Evolutionary conservation across 768 basidiomycete species (phyloP).

Genomic region (Trametes meyenii): DNA sequence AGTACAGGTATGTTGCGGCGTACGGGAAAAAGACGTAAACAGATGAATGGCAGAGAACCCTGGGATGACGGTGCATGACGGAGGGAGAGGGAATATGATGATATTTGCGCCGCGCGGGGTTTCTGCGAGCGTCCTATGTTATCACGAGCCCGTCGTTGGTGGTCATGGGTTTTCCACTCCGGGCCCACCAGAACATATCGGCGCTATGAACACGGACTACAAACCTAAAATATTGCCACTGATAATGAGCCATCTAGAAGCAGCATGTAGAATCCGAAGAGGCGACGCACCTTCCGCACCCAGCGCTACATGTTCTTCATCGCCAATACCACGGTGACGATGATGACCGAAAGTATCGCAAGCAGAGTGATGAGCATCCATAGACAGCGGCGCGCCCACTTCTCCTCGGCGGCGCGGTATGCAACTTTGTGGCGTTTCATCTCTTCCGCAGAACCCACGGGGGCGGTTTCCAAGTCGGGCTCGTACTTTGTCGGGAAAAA

Average conservation of each 20-base stretch:
- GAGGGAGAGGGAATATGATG: too few relatives aligned
- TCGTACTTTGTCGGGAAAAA: conserved; percentile 9
- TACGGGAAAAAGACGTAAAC: too few relatives aligned
- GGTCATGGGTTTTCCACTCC: too few relatives aligned
- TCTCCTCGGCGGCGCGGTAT: conserved; percentile 17
- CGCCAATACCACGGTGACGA: conserved; percentile 4
- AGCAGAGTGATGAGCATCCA: conserved; percentile 4
- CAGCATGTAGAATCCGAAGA: background rate
- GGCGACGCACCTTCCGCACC: background rate
- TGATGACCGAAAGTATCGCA: background rate
- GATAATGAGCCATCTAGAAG: background rate
- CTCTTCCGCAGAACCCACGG: conserved; percentile 8
- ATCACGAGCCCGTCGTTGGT: too few relatives aligned
- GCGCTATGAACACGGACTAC: too few relatives aligned
- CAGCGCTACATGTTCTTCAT: conserved; percentile 1
- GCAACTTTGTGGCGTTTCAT: conserved; percentile 6
- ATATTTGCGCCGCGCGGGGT: too few relatives aligned
- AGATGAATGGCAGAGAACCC: too few relatives aligned
- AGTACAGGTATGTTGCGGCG: too few relatives aligned
- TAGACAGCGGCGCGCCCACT: conserved; percentile 20
- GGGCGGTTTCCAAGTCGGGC: conserved; percentile 1
- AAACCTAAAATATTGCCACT: too few relatives aligned
- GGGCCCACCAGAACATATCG: too few relatives aligned
- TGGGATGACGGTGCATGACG: too few relatives aligned
- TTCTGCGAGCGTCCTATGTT: too few relatives aligned